Percentiles rank a stretch among this genome's conserved stretches.
phyloP scores from a whole-genome alignment of 768 basidiomycete genomes.

The Astraeus odoratus region DNA sequence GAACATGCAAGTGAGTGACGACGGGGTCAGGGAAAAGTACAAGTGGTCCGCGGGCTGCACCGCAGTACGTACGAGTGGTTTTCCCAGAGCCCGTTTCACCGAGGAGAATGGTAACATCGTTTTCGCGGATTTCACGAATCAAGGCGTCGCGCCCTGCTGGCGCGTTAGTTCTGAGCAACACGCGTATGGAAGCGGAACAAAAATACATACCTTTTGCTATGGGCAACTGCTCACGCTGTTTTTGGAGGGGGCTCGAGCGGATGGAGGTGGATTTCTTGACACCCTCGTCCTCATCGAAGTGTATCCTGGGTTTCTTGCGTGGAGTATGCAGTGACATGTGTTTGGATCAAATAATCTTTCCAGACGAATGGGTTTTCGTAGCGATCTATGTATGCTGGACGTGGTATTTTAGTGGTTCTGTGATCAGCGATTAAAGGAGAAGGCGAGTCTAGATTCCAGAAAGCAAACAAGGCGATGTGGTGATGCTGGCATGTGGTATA shows the following conservation, averaged over 20 bases:
- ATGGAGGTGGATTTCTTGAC: constrained; percentile 5
- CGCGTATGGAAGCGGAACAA: not conserved
- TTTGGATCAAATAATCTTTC: not conserved
- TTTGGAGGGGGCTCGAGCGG: constrained; percentile 35
- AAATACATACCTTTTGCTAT: constrained; percentile 64
- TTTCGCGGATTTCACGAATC: constrained; percentile 60
- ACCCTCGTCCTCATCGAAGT: constrained; percentile 16
- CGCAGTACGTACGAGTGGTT: constrained; percentile 79
- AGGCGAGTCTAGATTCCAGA: not conserved
- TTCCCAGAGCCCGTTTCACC: constrained; percentile 99
- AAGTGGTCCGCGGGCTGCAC: not conserved
- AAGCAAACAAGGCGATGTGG: not conserved
- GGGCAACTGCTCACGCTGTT: constrained; percentile 66
- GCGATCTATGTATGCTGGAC: not conserved
- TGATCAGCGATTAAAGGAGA: not conserved
- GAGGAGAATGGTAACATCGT: constrained; percentile 83
- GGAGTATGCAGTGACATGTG: constrained; percentile 19
- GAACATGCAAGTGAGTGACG: constrained; percentile 16
- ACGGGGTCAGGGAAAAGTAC: not conserved
- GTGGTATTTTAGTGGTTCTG: not conserved
- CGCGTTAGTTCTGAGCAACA: not conserved
- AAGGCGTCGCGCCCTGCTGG: constrained; percentile 66
- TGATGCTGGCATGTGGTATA: not conserved
- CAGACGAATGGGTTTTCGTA: not conserved
- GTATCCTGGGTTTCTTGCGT: constrained; percentile 20